phyloP scores from a whole-genome alignment of 768 basidiomycete genomes.

The Russula griseocarnosa region DNA sequence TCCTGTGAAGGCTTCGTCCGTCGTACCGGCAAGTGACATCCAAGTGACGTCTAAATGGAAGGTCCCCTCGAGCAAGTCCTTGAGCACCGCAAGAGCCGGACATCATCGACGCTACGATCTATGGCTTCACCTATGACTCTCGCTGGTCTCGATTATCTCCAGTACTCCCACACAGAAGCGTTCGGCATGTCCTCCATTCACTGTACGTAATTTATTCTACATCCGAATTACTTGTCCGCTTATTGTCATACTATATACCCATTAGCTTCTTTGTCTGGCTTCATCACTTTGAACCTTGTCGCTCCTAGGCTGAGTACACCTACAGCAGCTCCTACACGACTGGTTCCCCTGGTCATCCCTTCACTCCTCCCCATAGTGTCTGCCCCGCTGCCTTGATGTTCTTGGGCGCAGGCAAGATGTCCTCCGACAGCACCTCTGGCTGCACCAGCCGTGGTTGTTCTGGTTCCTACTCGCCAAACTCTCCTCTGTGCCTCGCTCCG shows the following conservation, averaged over 20 bases:
- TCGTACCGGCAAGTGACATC: too few species aligned
- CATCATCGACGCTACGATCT: slow-evolving; percentile 44
- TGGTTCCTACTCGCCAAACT: slow-evolving; percentile 53
- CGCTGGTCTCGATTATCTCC: slow-evolving; percentile 55
- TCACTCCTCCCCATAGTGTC: slow-evolving; percentile 63
- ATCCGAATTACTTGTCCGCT: slow-evolving; percentile 20
- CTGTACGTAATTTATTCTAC: slow-evolving; percentile 44
- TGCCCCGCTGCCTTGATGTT: slow-evolving; percentile 71
- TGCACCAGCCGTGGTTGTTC: slow-evolving; percentile 66
- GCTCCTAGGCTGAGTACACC: slow-evolving; percentile 55
- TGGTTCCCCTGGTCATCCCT: slow-evolving; percentile 54
- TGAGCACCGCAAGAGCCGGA: slow-evolving; percentile 49
- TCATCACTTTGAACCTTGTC: slow-evolving; percentile 56
- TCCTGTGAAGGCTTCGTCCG: too few species aligned
- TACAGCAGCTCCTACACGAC: slow-evolving; percentile 56
- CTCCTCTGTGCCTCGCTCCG: slow-evolving; percentile 66
- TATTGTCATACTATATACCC: slow-evolving; percentile 11
- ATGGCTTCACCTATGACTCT: slow-evolving; percentile 45
- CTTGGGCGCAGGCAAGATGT: slow-evolving; percentile 64
- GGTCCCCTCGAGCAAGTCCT: slow-evolving; percentile 45
- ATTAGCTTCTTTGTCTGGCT: slow-evolving; percentile 51
- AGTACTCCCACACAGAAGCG: slow-evolving; percentile 57
- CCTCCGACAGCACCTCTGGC: slow-evolving; percentile 67
- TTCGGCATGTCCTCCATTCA: slow-evolving; percentile 60
- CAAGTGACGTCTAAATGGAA: slow-evolving; percentile 43